Percentiles rank a stretch among this genome's conserved stretches.
These are phyloP conservation scores for Mucor indicus DNA, from an alignment of 371 early-diverging fungal species.

Conservation along the genomic window DNA sequence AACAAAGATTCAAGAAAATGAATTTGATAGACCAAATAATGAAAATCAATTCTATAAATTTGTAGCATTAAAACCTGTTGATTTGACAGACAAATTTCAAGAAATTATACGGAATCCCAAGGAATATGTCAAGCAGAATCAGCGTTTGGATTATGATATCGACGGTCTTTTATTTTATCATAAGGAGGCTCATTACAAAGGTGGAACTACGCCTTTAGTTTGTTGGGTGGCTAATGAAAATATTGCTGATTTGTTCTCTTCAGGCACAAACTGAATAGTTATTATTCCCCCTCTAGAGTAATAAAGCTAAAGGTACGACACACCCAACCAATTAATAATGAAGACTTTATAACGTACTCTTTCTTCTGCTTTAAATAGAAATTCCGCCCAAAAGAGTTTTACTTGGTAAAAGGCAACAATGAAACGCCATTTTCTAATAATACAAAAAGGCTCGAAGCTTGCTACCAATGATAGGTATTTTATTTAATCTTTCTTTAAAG, in stretches of 20 bases:
- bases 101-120: conserved; percentile 10
- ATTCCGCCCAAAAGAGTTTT: too few species aligned
- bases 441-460: too few species aligned
- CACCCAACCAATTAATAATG: too few species aligned
- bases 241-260: not conserved
- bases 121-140: conserved; percentile 20
- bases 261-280: too few species aligned
- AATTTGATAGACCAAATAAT: conserved; percentile 39
- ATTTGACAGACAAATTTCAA: conserved; percentile 24
- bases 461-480: too few species aligned
- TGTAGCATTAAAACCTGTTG: conserved; percentile 22
- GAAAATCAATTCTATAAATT: conserved; percentile 38
- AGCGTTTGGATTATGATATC: conserved; percentile 31
- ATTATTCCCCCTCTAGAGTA: too few species aligned
- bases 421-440: too few species aligned
- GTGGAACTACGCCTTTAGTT: conserved; percentile 56
- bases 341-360: too few species aligned
- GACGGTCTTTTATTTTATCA: conserved; percentile 63
- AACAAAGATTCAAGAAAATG: conserved; percentile 42
- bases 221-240: conserved; percentile 52
- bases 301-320: too few species aligned
- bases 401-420: too few species aligned
- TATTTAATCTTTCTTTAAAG: conserved; percentile 76
- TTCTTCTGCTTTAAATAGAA: too few species aligned
- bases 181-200: conserved; percentile 50